Conservation (phyloP, 1,284 basidiomycete species). For the Termitomyces sp. region DNA sequence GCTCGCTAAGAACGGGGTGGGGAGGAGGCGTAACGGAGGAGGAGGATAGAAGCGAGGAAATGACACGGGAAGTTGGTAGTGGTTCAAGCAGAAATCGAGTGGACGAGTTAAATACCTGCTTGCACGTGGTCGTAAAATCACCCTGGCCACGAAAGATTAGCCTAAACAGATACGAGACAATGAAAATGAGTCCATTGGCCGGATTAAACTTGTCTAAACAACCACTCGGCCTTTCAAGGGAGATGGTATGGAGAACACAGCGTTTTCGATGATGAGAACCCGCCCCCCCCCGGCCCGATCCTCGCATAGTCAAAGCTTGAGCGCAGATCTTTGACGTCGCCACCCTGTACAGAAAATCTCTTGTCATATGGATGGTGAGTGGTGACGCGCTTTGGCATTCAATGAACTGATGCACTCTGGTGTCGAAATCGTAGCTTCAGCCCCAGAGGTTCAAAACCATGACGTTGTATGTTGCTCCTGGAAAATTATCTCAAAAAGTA, state of each 20-base stretch:
- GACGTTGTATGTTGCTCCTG: background rate
- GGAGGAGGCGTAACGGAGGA: background rate
- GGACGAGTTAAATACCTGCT: background rate
- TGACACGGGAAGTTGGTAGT: background rate
- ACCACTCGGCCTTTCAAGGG: background rate
- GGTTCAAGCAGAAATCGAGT: background rate
- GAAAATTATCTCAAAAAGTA: background rate
- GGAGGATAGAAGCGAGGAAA: background rate
- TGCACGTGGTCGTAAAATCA: background rate
- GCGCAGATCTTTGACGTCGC: background rate
- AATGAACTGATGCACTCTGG: background rate
- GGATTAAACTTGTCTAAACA: background rate
- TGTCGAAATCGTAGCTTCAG: background rate
- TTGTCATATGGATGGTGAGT: background rate
- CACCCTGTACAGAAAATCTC: background rate
- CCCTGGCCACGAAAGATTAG: background rate
- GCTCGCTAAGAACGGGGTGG: background rate
- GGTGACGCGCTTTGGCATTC: background rate
- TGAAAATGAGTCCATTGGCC: background rate
- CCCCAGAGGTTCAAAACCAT: background rate
- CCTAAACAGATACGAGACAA: background rate
- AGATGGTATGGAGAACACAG: background rate
- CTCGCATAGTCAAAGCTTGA: background rate
- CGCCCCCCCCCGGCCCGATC: too few relatives aligned
- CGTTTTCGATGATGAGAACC: background rate